Evolutionary conservation across 2,329 filamentous ascomycete species (phyloP).

Genomic region (Ophiostoma quercus): DNA sequence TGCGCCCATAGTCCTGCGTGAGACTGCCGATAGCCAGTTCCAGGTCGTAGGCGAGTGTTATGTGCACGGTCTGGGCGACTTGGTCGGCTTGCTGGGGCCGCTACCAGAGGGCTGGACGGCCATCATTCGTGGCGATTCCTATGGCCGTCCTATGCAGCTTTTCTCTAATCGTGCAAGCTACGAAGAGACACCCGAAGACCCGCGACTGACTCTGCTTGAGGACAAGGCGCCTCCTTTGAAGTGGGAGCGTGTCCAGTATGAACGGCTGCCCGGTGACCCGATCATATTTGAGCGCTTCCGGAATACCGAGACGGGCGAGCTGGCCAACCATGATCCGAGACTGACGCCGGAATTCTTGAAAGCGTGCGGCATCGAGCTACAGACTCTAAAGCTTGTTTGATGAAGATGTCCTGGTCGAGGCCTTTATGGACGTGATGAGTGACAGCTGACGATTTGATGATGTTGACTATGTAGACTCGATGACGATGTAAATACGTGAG

Average conservation of each 20-base stretch:
- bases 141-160: conserved; percentile 13
- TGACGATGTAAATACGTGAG: no score
- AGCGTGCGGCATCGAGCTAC: neutral
- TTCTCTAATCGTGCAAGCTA: neutral
- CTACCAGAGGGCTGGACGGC: conserved; percentile 15
- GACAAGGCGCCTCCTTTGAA: neutral
- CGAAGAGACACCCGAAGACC: conserved; percentile 12
- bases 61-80: conserved; percentile 17
- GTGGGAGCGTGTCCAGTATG: neutral
- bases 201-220: neutral
- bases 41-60: conserved; percentile 17
- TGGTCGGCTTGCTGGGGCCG: conserved; percentile 13
- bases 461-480: neutral
- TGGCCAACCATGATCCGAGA: conserved; percentile 16
- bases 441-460: neutral
- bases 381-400: neutral
- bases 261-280: conserved; percentile 13
- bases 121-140: conserved; percentile 13
- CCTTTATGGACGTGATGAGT: neutral
- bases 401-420: neutral
- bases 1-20: conserved; percentile 14
- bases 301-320: conserved; percentile 17
- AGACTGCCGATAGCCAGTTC: conserved; percentile 8
- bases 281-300: conserved; percentile 12
- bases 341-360: conserved; percentile 13